phyloP scores from a whole-genome alignment of 805 yeast genomes.

The Saccharomycopsis lassenensis region DNA sequence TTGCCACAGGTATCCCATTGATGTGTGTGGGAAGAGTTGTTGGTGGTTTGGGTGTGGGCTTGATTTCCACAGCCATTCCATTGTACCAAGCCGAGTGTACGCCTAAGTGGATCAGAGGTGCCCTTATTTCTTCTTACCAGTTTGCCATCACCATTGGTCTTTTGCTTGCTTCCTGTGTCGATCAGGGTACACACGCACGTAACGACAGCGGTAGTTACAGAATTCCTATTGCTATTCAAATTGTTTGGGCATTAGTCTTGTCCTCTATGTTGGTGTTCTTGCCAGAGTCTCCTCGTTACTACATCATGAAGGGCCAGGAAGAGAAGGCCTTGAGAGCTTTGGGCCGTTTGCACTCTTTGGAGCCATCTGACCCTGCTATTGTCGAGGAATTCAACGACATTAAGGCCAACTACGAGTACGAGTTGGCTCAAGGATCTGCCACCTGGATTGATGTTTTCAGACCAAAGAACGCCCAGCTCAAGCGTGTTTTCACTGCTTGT shows the following conservation, averaged over 20 bases:
- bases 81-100: slow-evolving; percentile 54
- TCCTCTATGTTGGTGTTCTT: slow-evolving; percentile 41
- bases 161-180: slow-evolving; percentile 52
- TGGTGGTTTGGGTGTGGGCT: slow-evolving; percentile 60
- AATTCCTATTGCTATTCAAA: slow-evolving; percentile 54
- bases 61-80: slow-evolving; percentile 58
- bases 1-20: slow-evolving; percentile 35
- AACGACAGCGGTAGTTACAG: slow-evolving; percentile 46
- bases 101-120: slow-evolving; percentile 50
- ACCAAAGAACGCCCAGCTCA: slow-evolving; percentile 29
- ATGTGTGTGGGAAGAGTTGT: slow-evolving; percentile 60
- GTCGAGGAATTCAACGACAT: slow-evolving; percentile 38
- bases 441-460: slow-evolving; percentile 31
- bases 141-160: slow-evolving; percentile 69
- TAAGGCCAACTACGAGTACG: slow-evolving; percentile 36
- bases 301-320: slow-evolving; percentile 41
- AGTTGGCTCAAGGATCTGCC: slow-evolving; percentile 48
- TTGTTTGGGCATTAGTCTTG: slow-evolving; percentile 46
- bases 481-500: slow-evolving; percentile 35
- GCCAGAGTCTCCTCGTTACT: slow-evolving; percentile 68
- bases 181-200: slow-evolving; percentile 43
- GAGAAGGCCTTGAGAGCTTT: slow-evolving; percentile 41
- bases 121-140: slow-evolving; percentile 63
- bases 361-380: slow-evolving; percentile 33
- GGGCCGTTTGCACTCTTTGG: slow-evolving; percentile 48